phyloP scores from a whole-genome alignment of 306 rosid species.

The Quercus ilex region DNA sequence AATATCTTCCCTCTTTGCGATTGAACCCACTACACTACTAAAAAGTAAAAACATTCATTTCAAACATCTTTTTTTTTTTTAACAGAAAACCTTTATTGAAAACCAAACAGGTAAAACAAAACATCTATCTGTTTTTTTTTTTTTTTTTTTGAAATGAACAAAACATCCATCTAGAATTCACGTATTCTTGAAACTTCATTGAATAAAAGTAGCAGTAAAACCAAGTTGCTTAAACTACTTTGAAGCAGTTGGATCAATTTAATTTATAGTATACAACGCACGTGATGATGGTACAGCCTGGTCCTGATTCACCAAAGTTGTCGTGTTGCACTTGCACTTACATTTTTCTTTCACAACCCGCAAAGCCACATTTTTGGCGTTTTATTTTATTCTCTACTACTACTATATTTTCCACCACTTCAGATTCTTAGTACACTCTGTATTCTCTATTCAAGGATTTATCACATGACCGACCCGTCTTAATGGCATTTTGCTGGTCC shows the following conservation, averaged over 20 bases:
- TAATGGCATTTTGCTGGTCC: neutral
- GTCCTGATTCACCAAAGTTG: neutral
- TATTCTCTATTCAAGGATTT: neutral
- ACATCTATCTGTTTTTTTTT: no score
- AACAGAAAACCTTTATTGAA: no score
- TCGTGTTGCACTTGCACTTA: neutral
- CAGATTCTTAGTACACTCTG: neutral
- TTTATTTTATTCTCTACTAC: neutral
- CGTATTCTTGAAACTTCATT: no score
- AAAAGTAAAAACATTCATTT: no score
- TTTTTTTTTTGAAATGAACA: neutral
- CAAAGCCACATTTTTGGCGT: neutral
- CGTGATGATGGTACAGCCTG: neutral
- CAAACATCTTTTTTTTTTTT: no score
- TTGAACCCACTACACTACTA: no score
- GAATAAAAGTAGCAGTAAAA: neutral
- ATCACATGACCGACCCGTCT: neutral
- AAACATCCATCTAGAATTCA: neutral
- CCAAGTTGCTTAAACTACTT: neutral
- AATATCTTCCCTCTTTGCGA: no score
- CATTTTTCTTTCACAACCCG: neutral
- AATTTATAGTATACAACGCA: neutral
- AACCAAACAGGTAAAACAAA: no score
- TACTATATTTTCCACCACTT: neutral
- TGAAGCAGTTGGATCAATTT: neutral